Evolutionary conservation across 495 filamentous ascomycete genomes (phyloP).

Genomic region (Xylaria palmicola): DNA sequence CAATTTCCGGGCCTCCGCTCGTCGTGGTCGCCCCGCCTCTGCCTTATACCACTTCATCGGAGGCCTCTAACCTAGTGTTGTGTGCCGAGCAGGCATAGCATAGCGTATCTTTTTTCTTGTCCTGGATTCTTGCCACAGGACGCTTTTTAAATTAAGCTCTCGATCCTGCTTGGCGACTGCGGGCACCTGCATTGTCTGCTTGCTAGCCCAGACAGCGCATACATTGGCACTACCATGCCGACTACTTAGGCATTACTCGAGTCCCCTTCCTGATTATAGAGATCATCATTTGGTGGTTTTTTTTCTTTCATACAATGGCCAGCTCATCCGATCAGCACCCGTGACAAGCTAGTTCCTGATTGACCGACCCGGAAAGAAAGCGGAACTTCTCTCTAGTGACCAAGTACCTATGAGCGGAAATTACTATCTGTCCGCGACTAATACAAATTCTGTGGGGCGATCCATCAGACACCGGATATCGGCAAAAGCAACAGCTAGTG

Average conservation of each 20-base stretch:
- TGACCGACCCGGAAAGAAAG: neutral
- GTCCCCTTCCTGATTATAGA: neutral
- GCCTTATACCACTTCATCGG: neutral
- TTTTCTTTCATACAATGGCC: neutral
- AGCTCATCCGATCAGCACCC: neutral
- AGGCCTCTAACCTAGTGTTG: neutral
- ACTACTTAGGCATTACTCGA: neutral
- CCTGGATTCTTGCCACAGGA: too few species aligned
- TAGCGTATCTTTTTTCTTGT: too few species aligned
- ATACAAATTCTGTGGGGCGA: neutral
- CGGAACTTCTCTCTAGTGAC: too few species aligned
- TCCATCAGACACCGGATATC: neutral
- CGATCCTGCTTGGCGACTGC: too few species aligned
- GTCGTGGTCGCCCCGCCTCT: neutral
- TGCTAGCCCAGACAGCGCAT: too few species aligned
- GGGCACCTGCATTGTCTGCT: too few species aligned
- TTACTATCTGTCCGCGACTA: conserved; percentile 1
- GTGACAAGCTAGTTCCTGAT: neutral
- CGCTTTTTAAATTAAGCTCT: too few species aligned
- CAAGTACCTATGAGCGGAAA: neutral
- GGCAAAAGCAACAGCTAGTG: conserved; percentile 1
- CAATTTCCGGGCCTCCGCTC: neutral
- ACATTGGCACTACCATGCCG: neutral
- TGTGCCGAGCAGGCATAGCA: too few species aligned
- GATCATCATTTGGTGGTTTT: neutral